phyloP scores from a whole-genome alignment of 2,329 filamentous ascomycete genomes.

The Ilyonectria mors-panacis region DNA sequence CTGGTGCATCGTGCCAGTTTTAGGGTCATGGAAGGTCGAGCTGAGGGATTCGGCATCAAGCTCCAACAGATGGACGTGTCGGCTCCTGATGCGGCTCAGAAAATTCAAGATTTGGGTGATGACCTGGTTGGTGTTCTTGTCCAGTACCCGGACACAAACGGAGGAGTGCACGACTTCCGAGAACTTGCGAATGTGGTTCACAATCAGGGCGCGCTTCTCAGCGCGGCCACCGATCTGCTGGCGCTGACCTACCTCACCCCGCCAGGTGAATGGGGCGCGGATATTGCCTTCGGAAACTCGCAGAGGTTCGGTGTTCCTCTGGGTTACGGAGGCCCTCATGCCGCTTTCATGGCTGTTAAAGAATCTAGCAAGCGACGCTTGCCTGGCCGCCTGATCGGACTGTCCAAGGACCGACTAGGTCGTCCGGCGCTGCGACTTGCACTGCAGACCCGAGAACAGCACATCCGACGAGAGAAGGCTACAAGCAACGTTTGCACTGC shows the following conservation, averaged over 20 bases:
- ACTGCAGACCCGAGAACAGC: slow-evolving; percentile 94
- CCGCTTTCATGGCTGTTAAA: slow-evolving; percentile 93
- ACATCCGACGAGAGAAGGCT: slow-evolving; percentile 95
- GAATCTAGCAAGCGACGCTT: slow-evolving; percentile 97
- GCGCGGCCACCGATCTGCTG: slow-evolving; percentile 90
- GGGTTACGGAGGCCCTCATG: slow-evolving; percentile 94
- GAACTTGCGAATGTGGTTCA: slow-evolving; percentile 83
- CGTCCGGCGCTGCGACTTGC: slow-evolving; percentile 86
- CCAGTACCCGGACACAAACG: slow-evolving; percentile 95
- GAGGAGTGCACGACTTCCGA: slow-evolving; percentile 83
- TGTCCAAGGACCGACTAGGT: slow-evolving; percentile 92
- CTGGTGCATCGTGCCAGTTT: slow-evolving; percentile 70
- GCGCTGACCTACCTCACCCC: slow-evolving; percentile 90
- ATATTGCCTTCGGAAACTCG: slow-evolving; percentile 94
- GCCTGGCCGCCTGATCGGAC: slow-evolving; percentile 88
- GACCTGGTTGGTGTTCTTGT: slow-evolving; percentile 90
- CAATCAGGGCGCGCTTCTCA: slow-evolving; percentile 82
- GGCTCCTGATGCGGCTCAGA: slow-evolving; percentile 70
- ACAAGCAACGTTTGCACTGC: slow-evolving; percentile 98
- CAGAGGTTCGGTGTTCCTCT: slow-evolving; percentile 94
- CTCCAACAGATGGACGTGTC: slow-evolving; percentile 82
- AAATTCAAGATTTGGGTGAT: slow-evolving; percentile 81
- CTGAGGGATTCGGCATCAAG: slow-evolving; percentile 75
- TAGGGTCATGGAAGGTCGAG: slow-evolving; percentile 74
- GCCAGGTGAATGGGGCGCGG: slow-evolving; percentile 93